These are phyloP conservation scores for Rhizoctonia solani DNA, from an alignment of 1,284 basidiomycete species.

Conservation along the genomic window DNA sequence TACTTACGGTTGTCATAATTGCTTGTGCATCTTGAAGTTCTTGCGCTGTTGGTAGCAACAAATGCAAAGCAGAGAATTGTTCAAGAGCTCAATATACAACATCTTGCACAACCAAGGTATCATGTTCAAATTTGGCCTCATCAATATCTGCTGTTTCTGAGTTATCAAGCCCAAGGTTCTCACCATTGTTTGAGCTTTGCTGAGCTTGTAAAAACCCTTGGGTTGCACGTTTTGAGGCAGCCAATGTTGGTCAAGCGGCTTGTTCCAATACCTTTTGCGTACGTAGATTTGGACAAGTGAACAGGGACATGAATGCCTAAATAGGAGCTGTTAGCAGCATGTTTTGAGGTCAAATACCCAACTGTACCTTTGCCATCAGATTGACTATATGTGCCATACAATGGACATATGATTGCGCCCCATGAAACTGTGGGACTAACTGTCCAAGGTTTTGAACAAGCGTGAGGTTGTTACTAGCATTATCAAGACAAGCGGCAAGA, in stretches of 20 bases:
- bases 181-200: background rate
- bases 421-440: constrained; percentile 40
- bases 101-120: background rate
- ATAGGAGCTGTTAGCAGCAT: background rate
- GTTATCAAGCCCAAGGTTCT: background rate
- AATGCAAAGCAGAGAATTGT: background rate
- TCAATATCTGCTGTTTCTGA: background rate
- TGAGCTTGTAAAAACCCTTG: background rate
- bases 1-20: background rate
- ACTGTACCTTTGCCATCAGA: constrained; percentile 41
- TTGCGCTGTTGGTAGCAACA: background rate
- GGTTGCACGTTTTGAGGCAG: background rate
- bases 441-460: constrained; percentile 36
- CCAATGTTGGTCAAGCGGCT: background rate
- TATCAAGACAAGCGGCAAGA: constrained; percentile 41
- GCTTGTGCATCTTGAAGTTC: background rate
- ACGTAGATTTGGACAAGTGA: background rate
- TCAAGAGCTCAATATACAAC: background rate
- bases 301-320: background rate
- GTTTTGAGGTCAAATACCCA: background rate
- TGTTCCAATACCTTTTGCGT: background rate
- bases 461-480: constrained; percentile 41
- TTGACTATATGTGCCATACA: constrained; percentile 42
- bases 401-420: constrained; percentile 30
- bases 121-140: background rate